These are phyloP conservation scores for Saccharomyces jurei DNA, from an alignment of 805 yeast genomes.

Conservation along the genomic window DNA sequence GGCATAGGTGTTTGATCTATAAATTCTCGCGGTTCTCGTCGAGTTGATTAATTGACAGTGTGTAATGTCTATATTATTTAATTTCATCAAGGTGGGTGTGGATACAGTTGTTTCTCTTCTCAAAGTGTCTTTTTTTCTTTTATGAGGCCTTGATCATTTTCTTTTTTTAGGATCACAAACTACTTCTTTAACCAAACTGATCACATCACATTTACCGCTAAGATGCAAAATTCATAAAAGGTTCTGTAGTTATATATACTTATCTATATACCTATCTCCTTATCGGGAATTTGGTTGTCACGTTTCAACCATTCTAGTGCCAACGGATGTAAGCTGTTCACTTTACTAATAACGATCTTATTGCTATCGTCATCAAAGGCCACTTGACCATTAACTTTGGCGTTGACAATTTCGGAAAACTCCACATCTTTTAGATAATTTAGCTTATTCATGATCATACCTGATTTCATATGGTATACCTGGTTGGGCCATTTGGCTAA, in stretches of 20 bases:
- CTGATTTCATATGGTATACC: constrained; percentile 68
- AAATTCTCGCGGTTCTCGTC: constrained; percentile 23
- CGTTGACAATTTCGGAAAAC: constrained; percentile 19
- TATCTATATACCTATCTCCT: neutral
- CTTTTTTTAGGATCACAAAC: neutral
- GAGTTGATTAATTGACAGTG: constrained; percentile 10
- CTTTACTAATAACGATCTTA: constrained; percentile 18
- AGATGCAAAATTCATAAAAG: neutral
- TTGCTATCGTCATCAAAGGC: constrained; percentile 4
- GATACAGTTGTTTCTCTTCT: neutral
- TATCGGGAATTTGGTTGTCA: constrained; percentile 10
- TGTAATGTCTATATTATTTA: neutral
- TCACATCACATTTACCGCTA: neutral
- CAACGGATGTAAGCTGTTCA: constrained; percentile 59
- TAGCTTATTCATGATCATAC: constrained; percentile 38
- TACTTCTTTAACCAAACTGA: neutral
- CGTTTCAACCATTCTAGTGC: constrained; percentile 55
- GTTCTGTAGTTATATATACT: neutral
- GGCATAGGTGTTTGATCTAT: constrained; percentile 5
- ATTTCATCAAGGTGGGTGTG: neutral
- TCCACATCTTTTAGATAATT: constrained; percentile 30
- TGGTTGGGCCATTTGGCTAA: constrained; percentile 85
- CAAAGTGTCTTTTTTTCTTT: neutral
- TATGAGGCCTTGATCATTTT: neutral
- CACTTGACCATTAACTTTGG: constrained; percentile 19